Percentiles rank a stretch among this genome's conserved stretches.
These are phyloP conservation scores for Samsoniella hepiali DNA, from an alignment of 2,329 filamentous ascomycete genomes.

Conservation along the genomic window DNA sequence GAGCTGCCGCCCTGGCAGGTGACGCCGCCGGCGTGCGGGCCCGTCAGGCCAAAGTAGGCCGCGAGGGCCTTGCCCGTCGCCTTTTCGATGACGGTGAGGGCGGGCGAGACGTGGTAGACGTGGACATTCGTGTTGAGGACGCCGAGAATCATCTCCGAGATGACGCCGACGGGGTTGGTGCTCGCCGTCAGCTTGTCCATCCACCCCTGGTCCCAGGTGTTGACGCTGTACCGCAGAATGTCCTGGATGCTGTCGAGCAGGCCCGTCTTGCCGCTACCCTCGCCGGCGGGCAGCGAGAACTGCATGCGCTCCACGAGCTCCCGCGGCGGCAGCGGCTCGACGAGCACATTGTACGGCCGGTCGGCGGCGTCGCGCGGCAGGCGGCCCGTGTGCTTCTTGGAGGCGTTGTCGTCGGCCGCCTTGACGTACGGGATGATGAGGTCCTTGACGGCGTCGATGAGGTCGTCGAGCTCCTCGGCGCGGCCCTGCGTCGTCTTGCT, in stretches of 20 bases:
- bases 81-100: conserved; percentile 84
- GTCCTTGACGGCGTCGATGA: conserved; percentile 63
- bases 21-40: conserved; percentile 68
- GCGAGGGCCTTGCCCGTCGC: conserved; percentile 71
- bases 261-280: conserved; percentile 66
- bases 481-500: conserved; percentile 6
- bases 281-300: conserved; percentile 53
- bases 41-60: conserved; percentile 69
- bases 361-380: conserved; percentile 31
- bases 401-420: conserved; percentile 61
- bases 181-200: conserved; percentile 92
- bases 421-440: conserved; percentile 69
- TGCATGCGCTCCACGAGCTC: conserved; percentile 54
- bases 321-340: conserved; percentile 59
- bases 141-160: conserved; percentile 78
- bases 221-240: conserved; percentile 82
- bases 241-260: conserved; percentile 67
- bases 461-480: conserved; percentile 40
- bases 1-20: conserved; percentile 78
- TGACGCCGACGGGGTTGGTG: conserved; percentile 86
- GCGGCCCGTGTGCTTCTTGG: conserved; percentile 50
- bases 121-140: conserved; percentile 91
- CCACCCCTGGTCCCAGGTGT: conserved; percentile 97
- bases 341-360: conserved; percentile 52
- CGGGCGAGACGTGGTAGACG: conserved; percentile 90